Evolutionary conservation across 1,139 yeast species (phyloP).

Genomic region (Kluyveromyces sp.): DNA sequence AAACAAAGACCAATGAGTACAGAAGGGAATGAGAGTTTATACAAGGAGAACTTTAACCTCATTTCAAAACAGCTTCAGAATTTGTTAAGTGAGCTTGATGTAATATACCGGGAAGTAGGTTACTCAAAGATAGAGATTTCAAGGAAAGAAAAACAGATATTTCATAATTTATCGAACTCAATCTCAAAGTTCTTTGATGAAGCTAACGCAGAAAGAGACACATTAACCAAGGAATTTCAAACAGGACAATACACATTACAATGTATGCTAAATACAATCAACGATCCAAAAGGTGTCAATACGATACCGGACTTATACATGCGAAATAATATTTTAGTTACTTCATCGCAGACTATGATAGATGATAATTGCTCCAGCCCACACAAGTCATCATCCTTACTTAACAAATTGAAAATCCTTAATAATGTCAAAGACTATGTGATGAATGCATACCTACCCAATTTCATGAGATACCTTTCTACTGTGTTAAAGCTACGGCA

Average conservation of each 20-base stretch:
- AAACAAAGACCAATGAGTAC: constrained; percentile 3
- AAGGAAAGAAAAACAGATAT: constrained; percentile 31
- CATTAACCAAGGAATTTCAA: constrained; percentile 26
- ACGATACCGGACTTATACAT: constrained; percentile 35
- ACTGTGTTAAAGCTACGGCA: constrained; percentile 18
- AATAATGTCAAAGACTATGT: constrained; percentile 27
- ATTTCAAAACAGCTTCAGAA: constrained; percentile 30
- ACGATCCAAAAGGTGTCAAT: constrained; percentile 31
- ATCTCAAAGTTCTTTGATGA: constrained; percentile 31
- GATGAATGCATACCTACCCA: constrained; percentile 26
- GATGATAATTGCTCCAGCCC: constrained; percentile 22
- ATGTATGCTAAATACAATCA: constrained; percentile 25
- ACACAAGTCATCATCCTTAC: constrained; percentile 28
- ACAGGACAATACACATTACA: constrained; percentile 26
- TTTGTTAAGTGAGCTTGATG: constrained; percentile 28
- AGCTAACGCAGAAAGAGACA: constrained; percentile 30
- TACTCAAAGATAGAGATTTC: constrained; percentile 32
- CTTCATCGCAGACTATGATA: constrained; percentile 14
- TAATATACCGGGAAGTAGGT: constrained; percentile 34
- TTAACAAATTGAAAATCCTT: constrained; percentile 28
- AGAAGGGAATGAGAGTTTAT: constrained; percentile 9
- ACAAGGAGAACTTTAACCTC: constrained; percentile 28
- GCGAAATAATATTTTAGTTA: constrained; percentile 29
- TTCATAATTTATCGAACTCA: constrained; percentile 30
- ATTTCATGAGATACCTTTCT: constrained; percentile 20